Evolutionary conservation across 176 grass and related monocot genomes (phyloP).

Genomic region (Hsuehochloa calcarea): DNA sequence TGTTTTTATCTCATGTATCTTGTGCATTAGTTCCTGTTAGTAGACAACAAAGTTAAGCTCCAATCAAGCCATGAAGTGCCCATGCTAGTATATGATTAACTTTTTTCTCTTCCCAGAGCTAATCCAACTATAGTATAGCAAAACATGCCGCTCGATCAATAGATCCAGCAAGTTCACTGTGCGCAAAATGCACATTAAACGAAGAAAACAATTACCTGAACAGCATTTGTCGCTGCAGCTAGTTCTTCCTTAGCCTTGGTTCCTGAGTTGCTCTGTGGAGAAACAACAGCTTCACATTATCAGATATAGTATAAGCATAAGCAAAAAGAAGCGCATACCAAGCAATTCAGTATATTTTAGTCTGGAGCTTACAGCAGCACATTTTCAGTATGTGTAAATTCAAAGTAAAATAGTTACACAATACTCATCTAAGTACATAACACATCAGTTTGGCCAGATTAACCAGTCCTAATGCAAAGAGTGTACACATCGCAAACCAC

Average conservation of each 20-base stretch:
- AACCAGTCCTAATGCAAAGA: not conserved
- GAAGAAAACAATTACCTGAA: slow-evolving; percentile 57
- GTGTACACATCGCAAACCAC: not conserved
- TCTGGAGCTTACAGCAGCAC: not conserved
- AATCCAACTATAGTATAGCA: not conserved
- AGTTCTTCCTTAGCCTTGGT: slow-evolving; percentile 99
- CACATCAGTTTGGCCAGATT: not conserved
- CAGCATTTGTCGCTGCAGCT: slow-evolving; percentile 95
- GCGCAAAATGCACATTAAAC: not conserved
- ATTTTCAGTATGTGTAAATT: not conserved
- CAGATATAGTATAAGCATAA: not conserved
- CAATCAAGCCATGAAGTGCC: slow-evolving; percentile 4
- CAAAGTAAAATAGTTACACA: not conserved
- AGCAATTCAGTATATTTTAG: not conserved
- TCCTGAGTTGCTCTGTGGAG: slow-evolving; percentile 85
- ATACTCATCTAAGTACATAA: not conserved
- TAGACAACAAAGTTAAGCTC: slow-evolving; percentile 15
- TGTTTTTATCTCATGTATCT: slow-evolving; percentile 95
- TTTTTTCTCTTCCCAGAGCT: not conserved
- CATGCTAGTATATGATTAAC: not conserved
- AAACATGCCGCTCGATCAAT: not conserved
- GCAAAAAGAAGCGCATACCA: not conserved
- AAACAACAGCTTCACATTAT: slow-evolving; percentile 19
- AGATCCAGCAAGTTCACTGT: slow-evolving; percentile 2
- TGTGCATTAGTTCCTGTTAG: slow-evolving; percentile 86